Evolutionary conservation across 208 protist genomes (phyloP).

Genomic region (Trypanosoma platydactyli): DNA sequence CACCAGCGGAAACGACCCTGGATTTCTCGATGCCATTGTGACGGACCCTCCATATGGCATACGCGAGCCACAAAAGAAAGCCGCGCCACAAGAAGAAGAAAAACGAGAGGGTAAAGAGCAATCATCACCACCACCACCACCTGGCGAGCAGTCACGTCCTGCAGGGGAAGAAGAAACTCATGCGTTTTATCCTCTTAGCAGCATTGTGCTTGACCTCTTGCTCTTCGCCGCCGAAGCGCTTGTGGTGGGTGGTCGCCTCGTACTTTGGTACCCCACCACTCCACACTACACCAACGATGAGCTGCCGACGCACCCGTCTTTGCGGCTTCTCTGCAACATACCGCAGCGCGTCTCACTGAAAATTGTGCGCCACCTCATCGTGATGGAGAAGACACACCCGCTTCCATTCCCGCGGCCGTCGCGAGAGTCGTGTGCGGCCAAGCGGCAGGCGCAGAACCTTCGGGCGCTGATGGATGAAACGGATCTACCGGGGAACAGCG

Average conservation of each 20-base stretch:
- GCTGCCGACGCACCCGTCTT: slow-evolving; percentile 91
- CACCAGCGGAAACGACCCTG: not conserved
- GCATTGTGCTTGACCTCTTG: slow-evolving; percentile 88
- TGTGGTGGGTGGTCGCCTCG: slow-evolving; percentile 83
- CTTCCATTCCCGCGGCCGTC: slow-evolving; percentile 39
- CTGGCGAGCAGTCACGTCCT: too few species aligned
- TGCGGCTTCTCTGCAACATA: slow-evolving; percentile 71
- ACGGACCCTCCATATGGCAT: slow-evolving; percentile 92
- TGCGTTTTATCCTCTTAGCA: slow-evolving; percentile 24
- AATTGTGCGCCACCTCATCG: slow-evolving; percentile 68
- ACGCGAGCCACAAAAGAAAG: slow-evolving; percentile 72
- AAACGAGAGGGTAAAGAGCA: slow-evolving; percentile 9
- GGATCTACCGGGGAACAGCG: slow-evolving; percentile 56
- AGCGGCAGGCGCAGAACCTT: slow-evolving; percentile 44
- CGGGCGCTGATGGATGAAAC: slow-evolving; percentile 64
- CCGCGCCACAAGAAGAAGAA: slow-evolving; percentile 11
- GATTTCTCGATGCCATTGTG: slow-evolving; percentile 92
- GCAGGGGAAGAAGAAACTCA: slow-evolving; percentile 35
- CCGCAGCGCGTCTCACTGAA: slow-evolving; percentile 88
- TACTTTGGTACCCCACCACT: slow-evolving; percentile 95
- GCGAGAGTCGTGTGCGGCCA: slow-evolving; percentile 50
- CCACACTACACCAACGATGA: slow-evolving; percentile 82
- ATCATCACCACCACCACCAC: too few species aligned
- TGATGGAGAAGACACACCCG: slow-evolving; percentile 53
- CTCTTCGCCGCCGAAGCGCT: slow-evolving; percentile 90